A percentile compares a stretch with the other conserved stretches of the same genome.
Conservation (phyloP, 345 rosid species). For the Orychophragmus violaceus region DNA sequence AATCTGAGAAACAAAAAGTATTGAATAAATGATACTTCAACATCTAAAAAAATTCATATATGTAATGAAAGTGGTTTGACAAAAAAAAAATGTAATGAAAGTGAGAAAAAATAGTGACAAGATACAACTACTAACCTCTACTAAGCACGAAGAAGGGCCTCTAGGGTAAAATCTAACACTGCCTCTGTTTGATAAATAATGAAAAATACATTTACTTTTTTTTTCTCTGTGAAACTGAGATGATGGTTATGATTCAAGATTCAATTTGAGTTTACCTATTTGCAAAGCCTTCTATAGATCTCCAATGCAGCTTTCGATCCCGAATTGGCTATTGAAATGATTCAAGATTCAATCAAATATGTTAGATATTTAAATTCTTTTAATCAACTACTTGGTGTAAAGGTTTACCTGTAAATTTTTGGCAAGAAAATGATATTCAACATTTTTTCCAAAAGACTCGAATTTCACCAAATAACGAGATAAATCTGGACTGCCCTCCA, state of each 20-base stretch:
- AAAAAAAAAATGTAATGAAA: neutral
- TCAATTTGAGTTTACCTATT: slow-evolving; percentile 46
- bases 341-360: neutral
- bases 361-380: neutral
- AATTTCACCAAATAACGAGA: slow-evolving; percentile 22
- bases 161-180: slow-evolving; percentile 81
- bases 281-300: slow-evolving; percentile 78
- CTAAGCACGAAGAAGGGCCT: slow-evolving; percentile 58
- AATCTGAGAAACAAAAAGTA: slow-evolving; percentile 43
- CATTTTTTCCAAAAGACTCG: slow-evolving; percentile 18
- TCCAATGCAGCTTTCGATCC: slow-evolving; percentile 81
- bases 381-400: no score
- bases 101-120: neutral
- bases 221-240: neutral
- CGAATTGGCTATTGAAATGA: slow-evolving; percentile 60
- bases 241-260: neutral
- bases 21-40: neutral
- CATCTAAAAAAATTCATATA: neutral
- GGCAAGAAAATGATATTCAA: slow-evolving; percentile 27
- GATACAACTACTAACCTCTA: slow-evolving; percentile 49
- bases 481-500: slow-evolving; percentile 22
- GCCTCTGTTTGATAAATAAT: slow-evolving; percentile 46
- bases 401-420: slow-evolving; percentile 17
- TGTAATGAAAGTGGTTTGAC: neutral
- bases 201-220: neutral